Conservation (phyloP, 2,329 filamentous ascomycete species). For the Atkinsonella hypoxylon region DNA sequence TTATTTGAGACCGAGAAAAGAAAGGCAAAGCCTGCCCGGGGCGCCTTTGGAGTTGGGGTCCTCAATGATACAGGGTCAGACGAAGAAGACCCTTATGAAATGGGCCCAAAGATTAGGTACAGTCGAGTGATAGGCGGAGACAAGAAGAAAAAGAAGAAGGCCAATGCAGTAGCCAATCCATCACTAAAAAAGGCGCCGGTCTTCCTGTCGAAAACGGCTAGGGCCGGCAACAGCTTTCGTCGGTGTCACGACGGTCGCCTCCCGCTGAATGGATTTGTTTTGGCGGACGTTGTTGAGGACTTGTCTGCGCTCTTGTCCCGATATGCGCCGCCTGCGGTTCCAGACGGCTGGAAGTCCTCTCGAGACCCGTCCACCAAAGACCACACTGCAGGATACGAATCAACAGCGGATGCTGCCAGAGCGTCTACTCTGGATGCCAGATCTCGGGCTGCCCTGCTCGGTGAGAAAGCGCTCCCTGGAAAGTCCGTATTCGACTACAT, state of each 20-base stretch:
- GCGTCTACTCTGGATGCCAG: slow-evolving; percentile 63
- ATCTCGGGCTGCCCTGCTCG: slow-evolving; percentile 65
- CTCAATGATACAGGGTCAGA: slow-evolving; percentile 91
- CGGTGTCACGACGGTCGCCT: slow-evolving; percentile 76
- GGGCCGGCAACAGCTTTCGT: slow-evolving; percentile 22
- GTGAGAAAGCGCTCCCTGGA: slow-evolving; percentile 65
- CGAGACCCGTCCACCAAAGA: slow-evolving; percentile 22
- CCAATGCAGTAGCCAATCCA: slow-evolving; percentile 46
- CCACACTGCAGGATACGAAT: slow-evolving; percentile 35
- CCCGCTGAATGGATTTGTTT: slow-evolving; percentile 68
- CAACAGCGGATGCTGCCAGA: slow-evolving; percentile 67
- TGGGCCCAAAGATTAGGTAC: slow-evolving; percentile 83
- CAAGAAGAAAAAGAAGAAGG: slow-evolving; percentile 60
- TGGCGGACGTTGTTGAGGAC: slow-evolving; percentile 42
- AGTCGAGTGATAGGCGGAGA: slow-evolving; percentile 70
- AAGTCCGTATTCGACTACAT: slow-evolving; percentile 96
- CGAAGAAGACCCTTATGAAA: slow-evolving; percentile 86
- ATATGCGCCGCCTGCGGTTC: slow-evolving; percentile 57
- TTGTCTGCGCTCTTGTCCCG: slow-evolving; percentile 17
- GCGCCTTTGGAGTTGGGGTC: slow-evolving; percentile 77
- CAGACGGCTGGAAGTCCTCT: slow-evolving; percentile 60
- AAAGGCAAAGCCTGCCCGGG: slow-evolving; percentile 38
- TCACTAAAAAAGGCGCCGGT: slow-evolving; percentile 54
- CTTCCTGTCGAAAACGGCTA: slow-evolving; percentile 52
- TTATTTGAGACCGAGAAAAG: slow-evolving; percentile 26